phyloP scores from a whole-genome alignment of 441 rosid genomes.

The Macaranga tanarius region DNA sequence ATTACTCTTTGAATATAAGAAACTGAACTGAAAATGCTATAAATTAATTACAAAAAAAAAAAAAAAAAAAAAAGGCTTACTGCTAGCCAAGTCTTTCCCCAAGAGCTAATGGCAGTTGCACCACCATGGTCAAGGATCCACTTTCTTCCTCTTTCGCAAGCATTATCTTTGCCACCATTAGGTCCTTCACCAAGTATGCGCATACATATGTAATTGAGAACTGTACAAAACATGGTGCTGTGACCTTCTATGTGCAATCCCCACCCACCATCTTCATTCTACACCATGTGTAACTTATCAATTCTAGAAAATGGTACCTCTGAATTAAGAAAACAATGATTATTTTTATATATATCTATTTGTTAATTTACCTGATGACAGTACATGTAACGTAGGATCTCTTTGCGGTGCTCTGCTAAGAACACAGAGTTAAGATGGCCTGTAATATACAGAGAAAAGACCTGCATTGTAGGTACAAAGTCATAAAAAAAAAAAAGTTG shows the following conservation, averaged over 20 bases:
- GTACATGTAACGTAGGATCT: constrained; percentile 52
- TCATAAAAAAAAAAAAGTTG: not conserved
- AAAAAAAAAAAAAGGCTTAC: not conserved
- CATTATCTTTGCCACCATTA: constrained; percentile 24
- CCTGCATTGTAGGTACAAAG: constrained; percentile 26
- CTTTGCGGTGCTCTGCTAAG: constrained; percentile 38
- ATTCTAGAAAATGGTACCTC: not conserved
- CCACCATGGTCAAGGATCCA: constrained; percentile 45
- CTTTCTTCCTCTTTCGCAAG: constrained; percentile 24
- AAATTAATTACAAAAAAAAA: too few species aligned
- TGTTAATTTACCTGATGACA: constrained; percentile 48
- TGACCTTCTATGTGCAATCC: constrained; percentile 62
- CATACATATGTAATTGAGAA: constrained; percentile 45
- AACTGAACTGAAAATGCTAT: not conserved
- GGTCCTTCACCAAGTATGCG: constrained; percentile 30
- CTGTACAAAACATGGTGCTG: constrained; percentile 58
- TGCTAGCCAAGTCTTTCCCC: constrained; percentile 43
- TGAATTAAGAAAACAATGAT: not conserved
- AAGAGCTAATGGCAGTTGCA: constrained; percentile 26
- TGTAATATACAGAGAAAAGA: constrained; percentile 48
- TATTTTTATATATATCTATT: too few species aligned
- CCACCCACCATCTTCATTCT: constrained; percentile 66
- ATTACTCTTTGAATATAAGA: not conserved
- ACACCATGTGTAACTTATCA: not conserved
- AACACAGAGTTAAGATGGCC: constrained; percentile 47